Evolutionary conservation across 1,284 basidiomycete species (phyloP), one percentile per base, ranked within the genome.

Genomic region (Coniferiporia sulphurascens): DNA sequence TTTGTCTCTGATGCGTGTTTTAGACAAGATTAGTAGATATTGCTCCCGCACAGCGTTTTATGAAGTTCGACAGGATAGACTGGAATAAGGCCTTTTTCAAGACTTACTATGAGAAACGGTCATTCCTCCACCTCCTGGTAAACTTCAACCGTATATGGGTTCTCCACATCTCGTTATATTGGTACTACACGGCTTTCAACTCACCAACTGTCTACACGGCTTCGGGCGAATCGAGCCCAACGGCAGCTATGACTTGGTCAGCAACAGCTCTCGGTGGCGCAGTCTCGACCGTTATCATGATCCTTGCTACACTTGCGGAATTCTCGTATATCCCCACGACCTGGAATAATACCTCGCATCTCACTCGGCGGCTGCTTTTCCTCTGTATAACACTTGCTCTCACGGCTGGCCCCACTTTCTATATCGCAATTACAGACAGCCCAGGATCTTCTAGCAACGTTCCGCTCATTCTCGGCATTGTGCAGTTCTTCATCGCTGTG

Each of bases 111-210:
- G 95, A 98, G 75, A 94, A 94, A 70, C 91, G 95, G 45, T 95
- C 94, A 0, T 91, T 95, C 72, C 86, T 93, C 61, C 95, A 98
- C 73, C 80, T 97, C 1, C 82, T 98, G 61, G 94, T 97, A 78
- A 97, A 98, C 79, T 98, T 98, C 78, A 98, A 97, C 78, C 91
- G 95, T 58, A 91, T 98, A 68, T 98, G 95, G 95, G 89, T 97
- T 71, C 86, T 95, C 60, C 95, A 98, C 74, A 81, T 98, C 60
- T 85, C 93, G 43, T 74, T 96, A 69, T 97, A 89, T 78, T 97
- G 89, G 85, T 96, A 88, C 77, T 98, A 95, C 76, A 97, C 93
- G 34, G 83, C 94, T 19, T 98, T 85, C 80, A 98, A 98, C 75
- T 89, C 95, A 21, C 93, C 93, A 2, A 84, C 82, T 51, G 78